Conservation (phyloP, 31 red algal species). For the Asparagopsis taxiformis region DNA sequence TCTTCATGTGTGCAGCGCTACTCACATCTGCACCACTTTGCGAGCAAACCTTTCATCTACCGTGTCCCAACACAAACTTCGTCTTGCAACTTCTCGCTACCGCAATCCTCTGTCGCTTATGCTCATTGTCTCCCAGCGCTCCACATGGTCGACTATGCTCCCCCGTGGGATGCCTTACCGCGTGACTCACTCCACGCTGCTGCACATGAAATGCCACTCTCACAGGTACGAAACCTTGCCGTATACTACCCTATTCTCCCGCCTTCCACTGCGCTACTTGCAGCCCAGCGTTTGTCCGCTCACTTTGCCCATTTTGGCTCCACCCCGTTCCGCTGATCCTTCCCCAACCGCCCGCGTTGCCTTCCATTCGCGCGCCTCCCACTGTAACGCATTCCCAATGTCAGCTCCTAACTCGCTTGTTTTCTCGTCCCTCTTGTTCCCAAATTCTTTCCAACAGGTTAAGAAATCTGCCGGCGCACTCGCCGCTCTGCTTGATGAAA, state of each 20-base stretch:
- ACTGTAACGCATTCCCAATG: background rate
- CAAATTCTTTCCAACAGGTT: conserved; percentile 12
- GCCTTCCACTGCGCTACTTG: conserved; percentile 1
- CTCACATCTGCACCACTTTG: background rate
- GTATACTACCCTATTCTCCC: background rate
- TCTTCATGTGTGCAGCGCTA: background rate
- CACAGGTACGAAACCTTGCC: conserved; percentile 37
- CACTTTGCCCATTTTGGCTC: background rate
- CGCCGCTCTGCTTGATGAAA: conserved; percentile 44
- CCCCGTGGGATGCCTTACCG: conserved; percentile 47
- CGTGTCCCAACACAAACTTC: background rate
- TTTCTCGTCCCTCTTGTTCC: conserved; percentile 4
- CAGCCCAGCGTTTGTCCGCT: background rate
- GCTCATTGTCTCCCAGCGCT: conserved; percentile 1
- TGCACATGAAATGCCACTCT: conserved; percentile 50
- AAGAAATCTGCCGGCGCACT: conserved; percentile 38
- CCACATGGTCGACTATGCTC: conserved; percentile 66
- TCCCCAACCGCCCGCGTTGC: background rate
- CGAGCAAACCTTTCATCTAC: background rate
- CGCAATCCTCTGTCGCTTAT: background rate
- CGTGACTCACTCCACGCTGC: conserved; percentile 21
- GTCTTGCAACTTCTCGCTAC: background rate
- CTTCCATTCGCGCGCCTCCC: too few species aligned
- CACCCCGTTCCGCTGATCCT: background rate
- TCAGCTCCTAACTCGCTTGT: background rate